phyloP scores from a whole-genome alignment of 495 filamentous ascomycete genomes.

The Penicillium canescens region DNA sequence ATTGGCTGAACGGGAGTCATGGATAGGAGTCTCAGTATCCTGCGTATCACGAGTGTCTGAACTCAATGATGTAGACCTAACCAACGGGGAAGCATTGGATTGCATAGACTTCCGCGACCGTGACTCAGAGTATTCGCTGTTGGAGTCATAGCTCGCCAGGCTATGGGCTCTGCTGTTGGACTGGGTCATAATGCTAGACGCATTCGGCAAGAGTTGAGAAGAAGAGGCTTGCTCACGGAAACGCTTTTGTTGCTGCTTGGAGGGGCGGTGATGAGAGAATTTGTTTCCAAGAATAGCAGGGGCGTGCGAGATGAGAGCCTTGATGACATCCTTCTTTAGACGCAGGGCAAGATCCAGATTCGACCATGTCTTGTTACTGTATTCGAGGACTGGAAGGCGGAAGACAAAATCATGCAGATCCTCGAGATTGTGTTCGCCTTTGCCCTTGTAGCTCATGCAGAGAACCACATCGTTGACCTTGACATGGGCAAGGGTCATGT shows the following conservation, averaged over 20 bases:
- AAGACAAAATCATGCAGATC: constrained; percentile 98
- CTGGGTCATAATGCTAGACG: constrained; percentile 45
- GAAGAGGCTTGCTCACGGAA: constrained; percentile 74
- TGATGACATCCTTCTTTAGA: constrained; percentile 91
- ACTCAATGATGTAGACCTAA: constrained; percentile 36
- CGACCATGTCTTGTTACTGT: constrained; percentile 98
- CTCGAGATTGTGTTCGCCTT: constrained; percentile 89
- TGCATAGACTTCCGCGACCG: constrained; percentile 39
- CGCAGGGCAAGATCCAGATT: constrained; percentile 91
- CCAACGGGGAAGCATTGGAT: constrained; percentile 40
- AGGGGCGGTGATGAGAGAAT: constrained; percentile 82
- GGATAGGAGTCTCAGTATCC: constrained; percentile 21
- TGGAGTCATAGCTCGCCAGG: constrained; percentile 40
- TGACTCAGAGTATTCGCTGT: constrained; percentile 39
- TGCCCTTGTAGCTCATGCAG: constrained; percentile 95
- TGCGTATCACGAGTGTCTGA: constrained; percentile 33
- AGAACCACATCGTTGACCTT: constrained; percentile 93
- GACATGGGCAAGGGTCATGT: constrained; percentile 95
- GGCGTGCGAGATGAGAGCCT: constrained; percentile 90
- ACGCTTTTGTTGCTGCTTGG: constrained; percentile 72
- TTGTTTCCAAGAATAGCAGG: constrained; percentile 98
- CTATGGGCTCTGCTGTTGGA: constrained; percentile 27
- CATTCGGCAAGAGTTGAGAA: constrained; percentile 47
- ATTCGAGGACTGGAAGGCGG: constrained; percentile 90
- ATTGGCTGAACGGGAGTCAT: constrained; percentile 37